Evolutionary conservation across 2,329 filamentous ascomycete genomes (phyloP).

Genomic region (Penicillium polonicum): DNA sequence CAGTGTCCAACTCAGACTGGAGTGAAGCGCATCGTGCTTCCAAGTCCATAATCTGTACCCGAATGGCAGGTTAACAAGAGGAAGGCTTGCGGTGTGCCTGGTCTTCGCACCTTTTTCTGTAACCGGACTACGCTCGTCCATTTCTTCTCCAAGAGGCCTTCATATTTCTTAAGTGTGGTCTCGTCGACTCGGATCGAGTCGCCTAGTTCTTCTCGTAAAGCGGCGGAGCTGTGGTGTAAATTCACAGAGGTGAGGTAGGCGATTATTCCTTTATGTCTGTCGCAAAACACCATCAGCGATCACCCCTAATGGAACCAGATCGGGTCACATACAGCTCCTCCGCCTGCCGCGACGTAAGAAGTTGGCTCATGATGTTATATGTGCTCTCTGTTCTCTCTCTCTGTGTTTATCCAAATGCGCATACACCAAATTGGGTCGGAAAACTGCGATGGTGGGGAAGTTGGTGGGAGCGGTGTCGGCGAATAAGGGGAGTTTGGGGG

Average conservation of each 20-base stretch:
- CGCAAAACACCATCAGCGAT: conserved; percentile 17
- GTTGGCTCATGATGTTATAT: conserved; percentile 61
- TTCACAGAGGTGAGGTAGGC: conserved; percentile 78
- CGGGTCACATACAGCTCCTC: conserved; percentile 73
- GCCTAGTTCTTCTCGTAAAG: conserved; percentile 74
- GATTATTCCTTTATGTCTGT: conserved; percentile 88
- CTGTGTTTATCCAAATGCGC: conserved; percentile 19
- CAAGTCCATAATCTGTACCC: conserved; percentile 80
- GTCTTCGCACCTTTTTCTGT: conserved; percentile 73
- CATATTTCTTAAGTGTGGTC: conserved; percentile 87
- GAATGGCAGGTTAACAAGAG: conserved; percentile 16
- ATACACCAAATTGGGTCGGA: conserved; percentile 14
- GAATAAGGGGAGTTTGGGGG: neutral
- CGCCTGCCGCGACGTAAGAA: conserved; percentile 76
- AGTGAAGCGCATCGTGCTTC: conserved; percentile 71
- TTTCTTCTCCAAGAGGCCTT: conserved; percentile 92
- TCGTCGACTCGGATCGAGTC: conserved; percentile 70
- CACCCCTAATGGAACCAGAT: conserved; percentile 1
- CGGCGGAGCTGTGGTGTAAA: conserved; percentile 66
- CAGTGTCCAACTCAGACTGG: conserved; percentile 80
- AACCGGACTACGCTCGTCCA: conserved; percentile 94
- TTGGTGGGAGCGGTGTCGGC: conserved; percentile 5
- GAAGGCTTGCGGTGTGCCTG: conserved; percentile 4
- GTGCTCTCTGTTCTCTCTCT: conserved; percentile 19
- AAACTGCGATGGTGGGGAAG: conserved; percentile 5